Base-by-base conservation (phyloP, 768 basidiomycete genomes). In the Boletus coccyginus region DNA sequence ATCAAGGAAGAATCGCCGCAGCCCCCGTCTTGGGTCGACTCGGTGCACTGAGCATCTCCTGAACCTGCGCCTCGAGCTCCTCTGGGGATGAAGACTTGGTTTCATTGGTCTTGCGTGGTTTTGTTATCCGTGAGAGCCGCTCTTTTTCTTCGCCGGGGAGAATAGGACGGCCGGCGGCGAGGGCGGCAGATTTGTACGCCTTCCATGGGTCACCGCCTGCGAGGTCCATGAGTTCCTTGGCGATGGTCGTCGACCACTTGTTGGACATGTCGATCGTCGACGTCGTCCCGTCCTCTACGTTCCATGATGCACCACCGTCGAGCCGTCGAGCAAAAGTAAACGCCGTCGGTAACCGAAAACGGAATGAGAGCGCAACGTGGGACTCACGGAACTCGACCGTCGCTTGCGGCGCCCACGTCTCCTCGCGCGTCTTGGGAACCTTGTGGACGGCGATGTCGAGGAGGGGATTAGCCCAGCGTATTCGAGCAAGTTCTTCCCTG, bases 401-500 rank as follows among this genome's bases (percentile, higher is more conserved):
- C 62, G 91, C 78, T 50, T 85, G 77, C 0, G 89, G 83, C 51
- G 74, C 74, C 86, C 83, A 89, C 1, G 62, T 66, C 17, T 87
- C 86, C 19, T 79, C 70, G 52, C 72, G 70, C 11, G 76, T 73
- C 70, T 88, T 89, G 33, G 70, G 74, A 43, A 77, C 70, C 56
- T 77, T 84, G 59, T 79, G 76, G 0, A 91, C 81, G 33, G 79
- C 72, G 36, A 93, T 84, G 32, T 80, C 75, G 27, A 92, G 63
- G 9, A 76, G 68, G 0, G 90, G 90, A 63, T 93, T 92, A 2
- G 83, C 86, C 69, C 82, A 91, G 12, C 83, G 86, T 76, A 93
- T 88, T 32, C 88, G 78, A 1, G 88, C 88, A 0, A 93, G 73
- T n/a, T 88, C 79, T 40, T 92, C 84, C 66, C 88, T 89, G 39